Conservation (phyloP, 305 asterid species). For the Rubia balearica region DNA sequence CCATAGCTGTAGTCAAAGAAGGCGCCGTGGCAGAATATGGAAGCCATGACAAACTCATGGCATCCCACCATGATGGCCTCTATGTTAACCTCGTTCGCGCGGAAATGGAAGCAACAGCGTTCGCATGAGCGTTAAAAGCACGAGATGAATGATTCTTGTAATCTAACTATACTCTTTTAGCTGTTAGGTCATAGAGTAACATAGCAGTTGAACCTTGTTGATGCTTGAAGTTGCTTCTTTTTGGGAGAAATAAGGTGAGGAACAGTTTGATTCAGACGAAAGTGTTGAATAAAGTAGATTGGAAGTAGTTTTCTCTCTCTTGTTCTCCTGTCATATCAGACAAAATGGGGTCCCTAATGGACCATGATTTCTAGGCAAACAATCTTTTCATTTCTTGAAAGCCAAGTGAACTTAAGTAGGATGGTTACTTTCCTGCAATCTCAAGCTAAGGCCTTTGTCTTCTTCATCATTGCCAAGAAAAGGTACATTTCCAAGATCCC, state of each 20-base stretch:
- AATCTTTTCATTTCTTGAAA: constrained; percentile 51
- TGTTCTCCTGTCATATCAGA: not conserved
- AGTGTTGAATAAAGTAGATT: not conserved
- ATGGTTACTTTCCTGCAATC: constrained; percentile 60
- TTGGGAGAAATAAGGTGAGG: constrained; percentile 2
- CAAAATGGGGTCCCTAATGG: constrained; percentile 14
- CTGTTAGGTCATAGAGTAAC: constrained; percentile 11
- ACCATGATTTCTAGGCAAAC: constrained; percentile 20
- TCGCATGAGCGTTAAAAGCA: constrained; percentile 10
- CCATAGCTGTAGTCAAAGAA: constrained; percentile 55
- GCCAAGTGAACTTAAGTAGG: constrained; percentile 42
- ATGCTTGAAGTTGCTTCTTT: not conserved
- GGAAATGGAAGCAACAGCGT: constrained; percentile 59
- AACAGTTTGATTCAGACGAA: not conserved
- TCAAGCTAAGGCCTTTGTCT: constrained; percentile 34
- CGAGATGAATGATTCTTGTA: not conserved
- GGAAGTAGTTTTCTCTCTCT: not conserved
- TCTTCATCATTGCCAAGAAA: constrained; percentile 12
- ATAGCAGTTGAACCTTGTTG: not conserved
- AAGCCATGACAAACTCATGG: constrained; percentile 50
- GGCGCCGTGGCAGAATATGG: constrained; percentile 71
- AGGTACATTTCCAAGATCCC: not conserved
- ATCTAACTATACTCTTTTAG: constrained; percentile 9
- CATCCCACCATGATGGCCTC: constrained; percentile 44
- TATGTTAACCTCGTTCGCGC: constrained; percentile 61